Base-by-base conservation (phyloP, 2,329 filamentous ascomycete genomes). In the Stagonosporopsis vannaccii region DNA sequence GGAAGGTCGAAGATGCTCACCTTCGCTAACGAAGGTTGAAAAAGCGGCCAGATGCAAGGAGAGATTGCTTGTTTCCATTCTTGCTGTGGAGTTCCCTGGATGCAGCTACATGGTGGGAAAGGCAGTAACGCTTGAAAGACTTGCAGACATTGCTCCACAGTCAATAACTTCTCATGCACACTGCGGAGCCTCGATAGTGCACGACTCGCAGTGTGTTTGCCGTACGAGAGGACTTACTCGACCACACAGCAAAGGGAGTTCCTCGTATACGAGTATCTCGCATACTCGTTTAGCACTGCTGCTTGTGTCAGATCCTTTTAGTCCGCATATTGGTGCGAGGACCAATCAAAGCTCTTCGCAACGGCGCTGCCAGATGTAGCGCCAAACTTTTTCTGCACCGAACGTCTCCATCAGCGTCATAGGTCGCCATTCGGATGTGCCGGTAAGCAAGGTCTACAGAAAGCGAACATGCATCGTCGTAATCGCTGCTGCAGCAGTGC, bases 351-450 rank as follows among this genome's bases (percentile, higher is more conserved):
- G 28, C 33, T 11, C 35, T 28, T 23, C 23, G 12, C 35, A 26
- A 20, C 47, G 44, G 25, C 39, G 28, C 26, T 25, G 22, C 33
- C 22, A 47, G 17, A 5, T 43, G 43, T 44, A 51, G 47, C 47
- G 53, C 32, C 37, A 56, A 39, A 47, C 53, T 37, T 39, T 43
- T 36, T 42, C 45, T 23, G 30, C 52, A 28, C 41, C 52, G 32
- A 51, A 47, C 40, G 32, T 47, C 43, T 53, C 49, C 49, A 58
- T 50, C 44, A 42, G 22, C 50, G 55, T 58, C 55, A 58, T 58
- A 37, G 55, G 39, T 19, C 20, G 26, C 44, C 20, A 7, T 20
- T 49, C 43, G 49, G 39, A 49, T 20, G 26, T 15, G 17, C 45
- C 49, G 55, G 55, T 36, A 36, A 5, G 41, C 17, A 23, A 51